Evolutionary conservation across 1,284 basidiomycete genomes (phyloP), one percentile per base, ranked within the genome.

Genomic region (Ustilago hordei): DNA sequence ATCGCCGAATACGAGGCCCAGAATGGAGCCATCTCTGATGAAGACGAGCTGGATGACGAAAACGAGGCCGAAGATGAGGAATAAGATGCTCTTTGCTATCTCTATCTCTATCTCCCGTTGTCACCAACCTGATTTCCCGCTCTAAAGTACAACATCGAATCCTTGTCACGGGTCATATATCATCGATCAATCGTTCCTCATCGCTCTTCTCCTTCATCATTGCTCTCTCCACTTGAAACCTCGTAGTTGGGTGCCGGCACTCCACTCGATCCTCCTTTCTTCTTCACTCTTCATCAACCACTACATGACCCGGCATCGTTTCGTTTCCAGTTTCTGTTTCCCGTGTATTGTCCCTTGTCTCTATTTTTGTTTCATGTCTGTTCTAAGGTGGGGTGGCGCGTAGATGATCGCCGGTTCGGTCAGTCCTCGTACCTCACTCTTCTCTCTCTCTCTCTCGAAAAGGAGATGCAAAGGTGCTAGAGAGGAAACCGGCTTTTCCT

Each of bases 381-480:
- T 60, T 67, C 17, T 28, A 28, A 41, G 39, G 60, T 64, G 48
- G 38, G 53, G 60, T 36, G 48, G 61, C 57, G 70, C 58, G 70
- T 73, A 54, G 70, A 73, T 61, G 64, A 68, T 73, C 70, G 70
- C 64, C 61, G 70, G 70, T 41, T 41, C 70, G 70, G 64, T 73
- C 70, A 57, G 60, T 67, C 58, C 57, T 63, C 65, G 64, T 60
- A 55, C 62, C 58, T 68, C 56, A 48, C 57, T 59, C 48, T 65
- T 50, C 54, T 61, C 28, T 15, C 43, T 39, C 23, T 23, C 23
- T 23, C 23, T 23, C 23, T 23, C 23, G 23, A 28, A 28, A 28
- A 11, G 48, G 38, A 50, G 50, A 50, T 45, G 34, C 17, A 53
- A 58, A 61, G 61, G 65, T 61, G 61, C 54, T 64, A 55, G 58